A percentile compares a stretch with the other conserved stretches of the same genome.
Evolutionary conservation across 2,329 filamentous ascomycete species (phyloP).

Genomic region (Aspergillus persii): DNA sequence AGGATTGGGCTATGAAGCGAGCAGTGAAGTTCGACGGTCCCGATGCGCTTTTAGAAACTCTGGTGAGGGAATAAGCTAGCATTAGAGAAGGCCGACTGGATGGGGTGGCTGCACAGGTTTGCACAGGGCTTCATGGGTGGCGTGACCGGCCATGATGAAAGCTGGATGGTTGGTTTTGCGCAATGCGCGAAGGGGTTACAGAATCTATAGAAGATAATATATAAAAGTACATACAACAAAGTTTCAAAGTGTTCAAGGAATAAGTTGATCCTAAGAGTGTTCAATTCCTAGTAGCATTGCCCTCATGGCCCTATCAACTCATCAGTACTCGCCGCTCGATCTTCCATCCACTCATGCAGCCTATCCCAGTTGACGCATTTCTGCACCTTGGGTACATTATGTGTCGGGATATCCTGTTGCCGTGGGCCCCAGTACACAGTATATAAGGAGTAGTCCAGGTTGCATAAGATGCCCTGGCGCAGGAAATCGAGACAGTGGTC

Average conservation of each 20-base stretch:
- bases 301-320: not conserved
- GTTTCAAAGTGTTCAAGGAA: no score
- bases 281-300: not conserved
- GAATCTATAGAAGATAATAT: no score
- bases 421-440: not conserved
- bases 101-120: no score
- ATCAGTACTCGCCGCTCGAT: not conserved
- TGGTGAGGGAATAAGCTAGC: not conserved
- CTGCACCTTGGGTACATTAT: not conserved
- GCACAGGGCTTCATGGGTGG: no score
- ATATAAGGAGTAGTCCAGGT: not conserved
- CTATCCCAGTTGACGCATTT: not conserved
- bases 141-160: no score
- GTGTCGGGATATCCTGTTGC: not conserved
- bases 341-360: not conserved
- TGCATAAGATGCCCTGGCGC: not conserved
- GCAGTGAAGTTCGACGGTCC: not conserved
- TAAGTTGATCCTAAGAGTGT: no score
- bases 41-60: not conserved
- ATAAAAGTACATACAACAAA: no score
- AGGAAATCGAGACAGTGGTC: not conserved
- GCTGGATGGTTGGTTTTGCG: no score
- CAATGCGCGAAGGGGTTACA: no score
- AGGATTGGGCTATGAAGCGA: not conserved
- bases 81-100: no score